These are phyloP conservation scores for Suillus bovinus DNA, from an alignment of 768 basidiomycete genomes.

Conservation along the genomic window DNA sequence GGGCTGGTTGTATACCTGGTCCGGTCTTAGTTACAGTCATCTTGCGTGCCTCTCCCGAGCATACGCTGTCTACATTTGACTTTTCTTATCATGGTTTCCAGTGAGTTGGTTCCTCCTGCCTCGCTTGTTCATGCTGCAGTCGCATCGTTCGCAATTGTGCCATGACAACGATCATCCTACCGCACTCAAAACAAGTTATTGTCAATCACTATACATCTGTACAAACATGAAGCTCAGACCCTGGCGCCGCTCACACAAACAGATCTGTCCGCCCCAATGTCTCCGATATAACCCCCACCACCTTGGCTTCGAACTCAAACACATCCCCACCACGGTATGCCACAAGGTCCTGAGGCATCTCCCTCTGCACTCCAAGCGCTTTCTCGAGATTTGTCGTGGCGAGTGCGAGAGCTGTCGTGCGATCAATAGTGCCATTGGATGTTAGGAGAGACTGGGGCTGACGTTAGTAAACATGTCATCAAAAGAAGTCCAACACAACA, in stretches of 20 bases:
- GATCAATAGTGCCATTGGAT: constrained; percentile 38
- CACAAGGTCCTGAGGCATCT: constrained; percentile 37
- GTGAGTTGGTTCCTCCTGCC: no score
- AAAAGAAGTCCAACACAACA: constrained; percentile 3
- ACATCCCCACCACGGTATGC: constrained; percentile 39
- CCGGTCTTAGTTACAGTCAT: no score
- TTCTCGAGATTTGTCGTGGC: constrained; percentile 44
- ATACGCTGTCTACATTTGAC: no score
- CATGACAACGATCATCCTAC: no score
- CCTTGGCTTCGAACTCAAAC: constrained; percentile 40
- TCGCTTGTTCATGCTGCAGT: no score
- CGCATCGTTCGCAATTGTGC: no score
- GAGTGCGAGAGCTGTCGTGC: constrained; percentile 36
- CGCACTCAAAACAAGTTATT: neutral
- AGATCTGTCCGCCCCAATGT: constrained; percentile 23
- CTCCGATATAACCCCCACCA: constrained; percentile 37
- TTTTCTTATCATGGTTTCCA: no score
- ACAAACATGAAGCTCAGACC: neutral
- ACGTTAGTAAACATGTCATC: neutral
- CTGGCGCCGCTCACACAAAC: constrained; percentile 15
- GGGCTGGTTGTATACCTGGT: no score
- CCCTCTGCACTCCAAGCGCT: constrained; percentile 36
- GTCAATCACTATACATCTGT: neutral
- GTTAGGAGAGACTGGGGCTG: constrained; percentile 38
- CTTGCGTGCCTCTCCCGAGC: no score